Base-by-base conservation (phyloP, 2,329 filamentous ascomycete genomes). In the Didymella keratinophila region DNA sequence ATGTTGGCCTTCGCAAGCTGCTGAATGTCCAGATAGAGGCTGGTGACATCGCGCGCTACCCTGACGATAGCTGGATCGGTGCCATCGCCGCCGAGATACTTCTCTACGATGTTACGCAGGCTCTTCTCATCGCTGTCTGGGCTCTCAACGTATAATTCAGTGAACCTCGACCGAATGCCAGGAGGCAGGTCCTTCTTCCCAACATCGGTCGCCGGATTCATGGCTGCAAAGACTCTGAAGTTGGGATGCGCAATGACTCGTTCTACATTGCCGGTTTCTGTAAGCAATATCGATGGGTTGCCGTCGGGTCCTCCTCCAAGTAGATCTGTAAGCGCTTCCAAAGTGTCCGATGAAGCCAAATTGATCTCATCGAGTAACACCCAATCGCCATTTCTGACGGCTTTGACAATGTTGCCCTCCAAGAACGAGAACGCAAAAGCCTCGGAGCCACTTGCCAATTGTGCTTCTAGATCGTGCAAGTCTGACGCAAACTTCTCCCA, bases 161-260 rank as follows among this genome's bases (percentile, higher is more conserved):
- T 98, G 72, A 99, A 99, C 47, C 93, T 87, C 9, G 93, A 96
- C 54, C 94, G 85, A 42, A 98, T 87, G 1, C 94, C 93, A 53
- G 91, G 87, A 0, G 94, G 93, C 16, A 99, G 81, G 76, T 99
- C 95, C 55, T 94, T 89, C 79, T 99, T 99, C 60, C 96, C 95
- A 55, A 97, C 88, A 79, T 99, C 95, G 3, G 95, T 99, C 5
- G 95, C 95, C 28, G 95, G 95, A 71, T 99, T 99, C 95, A 99
- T 99, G 27, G 96, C 95, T 50, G 92, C 96, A 72, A 99, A 99
- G 14, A 99, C 91, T 37, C 95, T 88, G 76, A 99, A 99, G 64
- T 97, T 88, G 0, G 92, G 89, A 76, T 99, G 94, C 0, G 93
- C 95, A 60, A 89, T 84, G 34, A 99, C 89, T 64, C 93, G 87